phyloP scores from a whole-genome alignment of 2,329 filamentous ascomycete genomes.

The Ascochyta pisi region DNA sequence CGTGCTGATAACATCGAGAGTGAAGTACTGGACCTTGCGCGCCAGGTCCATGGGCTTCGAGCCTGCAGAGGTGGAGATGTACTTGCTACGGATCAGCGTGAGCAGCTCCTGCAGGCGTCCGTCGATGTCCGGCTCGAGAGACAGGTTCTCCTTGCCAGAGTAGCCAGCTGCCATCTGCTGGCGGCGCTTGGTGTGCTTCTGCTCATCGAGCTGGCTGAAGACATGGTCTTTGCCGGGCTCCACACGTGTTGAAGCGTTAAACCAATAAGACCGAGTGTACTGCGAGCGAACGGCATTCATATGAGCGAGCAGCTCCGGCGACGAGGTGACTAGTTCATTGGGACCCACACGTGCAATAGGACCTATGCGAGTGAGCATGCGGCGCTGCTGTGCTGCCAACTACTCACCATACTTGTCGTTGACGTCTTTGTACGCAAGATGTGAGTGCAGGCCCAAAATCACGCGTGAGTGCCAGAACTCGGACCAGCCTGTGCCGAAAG shows the following conservation, averaged over 20 bases:
- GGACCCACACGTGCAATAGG: conserved; percentile 55
- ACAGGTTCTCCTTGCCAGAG: conserved; percentile 60
- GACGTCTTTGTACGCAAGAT: conserved; percentile 29
- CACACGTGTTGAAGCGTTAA: conserved; percentile 50
- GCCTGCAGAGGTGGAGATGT: conserved; percentile 26
- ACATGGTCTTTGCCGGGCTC: conserved; percentile 60
- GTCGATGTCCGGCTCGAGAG: conserved; percentile 59
- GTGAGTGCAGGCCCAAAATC: conserved; percentile 23
- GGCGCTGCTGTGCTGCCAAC: background rate
- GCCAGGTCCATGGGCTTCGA: conserved; percentile 52
- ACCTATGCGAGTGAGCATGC: conserved; percentile 29
- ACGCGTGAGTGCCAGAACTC: conserved; percentile 30
- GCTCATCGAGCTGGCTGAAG: conserved; percentile 57
- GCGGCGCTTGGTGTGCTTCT: conserved; percentile 49
- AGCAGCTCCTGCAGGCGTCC: conserved; percentile 54
- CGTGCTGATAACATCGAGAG: conserved; percentile 61
- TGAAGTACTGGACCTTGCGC: conserved; percentile 59
- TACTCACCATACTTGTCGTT: conserved; percentile 34
- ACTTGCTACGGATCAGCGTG: conserved; percentile 56
- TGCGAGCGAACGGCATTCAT: conserved; percentile 48
- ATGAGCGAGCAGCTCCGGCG: conserved; percentile 55
- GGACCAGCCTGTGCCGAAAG: conserved; percentile 32
- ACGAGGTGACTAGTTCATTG: conserved; percentile 56
- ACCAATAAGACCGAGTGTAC: conserved; percentile 47
- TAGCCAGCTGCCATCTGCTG: conserved; percentile 60